phyloP scores from a whole-genome alignment of 2,329 filamentous ascomycete genomes.

The Dactylella cylindrospora region DNA sequence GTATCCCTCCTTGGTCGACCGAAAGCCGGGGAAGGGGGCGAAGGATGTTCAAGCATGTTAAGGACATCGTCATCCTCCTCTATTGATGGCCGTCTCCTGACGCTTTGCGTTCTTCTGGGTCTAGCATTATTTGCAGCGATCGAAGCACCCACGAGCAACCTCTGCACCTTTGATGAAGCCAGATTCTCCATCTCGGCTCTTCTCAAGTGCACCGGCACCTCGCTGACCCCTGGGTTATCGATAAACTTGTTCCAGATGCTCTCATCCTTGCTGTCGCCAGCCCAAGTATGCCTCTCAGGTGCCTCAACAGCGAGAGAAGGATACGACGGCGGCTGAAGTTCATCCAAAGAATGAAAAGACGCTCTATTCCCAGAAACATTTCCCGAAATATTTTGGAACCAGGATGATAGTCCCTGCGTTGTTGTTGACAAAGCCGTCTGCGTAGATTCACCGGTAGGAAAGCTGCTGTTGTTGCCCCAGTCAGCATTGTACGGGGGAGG shows the following conservation, averaged over 20 bases:
- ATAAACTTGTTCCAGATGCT: conserved; percentile 34
- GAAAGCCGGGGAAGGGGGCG: conserved; percentile 22
- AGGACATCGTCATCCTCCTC: conserved; percentile 1
- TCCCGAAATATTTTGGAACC: conserved; percentile 32
- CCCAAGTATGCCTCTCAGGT: conserved; percentile 35
- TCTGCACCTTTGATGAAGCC: conserved; percentile 5
- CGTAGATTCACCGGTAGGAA: neutral
- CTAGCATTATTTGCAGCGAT: neutral
- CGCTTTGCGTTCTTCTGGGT: neutral
- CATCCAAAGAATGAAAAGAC: conserved; percentile 26
- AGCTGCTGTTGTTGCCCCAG: conserved; percentile 11
- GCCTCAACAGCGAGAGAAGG: conserved; percentile 28
- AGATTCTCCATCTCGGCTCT: conserved; percentile 30
- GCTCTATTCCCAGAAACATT: conserved; percentile 27
- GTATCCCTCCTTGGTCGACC: conserved; percentile 34
- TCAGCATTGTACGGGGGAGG: conserved; percentile 35
- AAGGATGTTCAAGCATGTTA: neutral
- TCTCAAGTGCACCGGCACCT: conserved; percentile 18
- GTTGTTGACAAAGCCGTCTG: neutral
- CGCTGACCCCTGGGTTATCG: conserved; percentile 21
- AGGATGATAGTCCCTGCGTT: conserved; percentile 12
- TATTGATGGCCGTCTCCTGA: neutral
- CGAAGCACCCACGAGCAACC: neutral
- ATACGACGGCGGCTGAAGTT: conserved; percentile 35
- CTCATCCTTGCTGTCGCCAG: conserved; percentile 34